Evolutionary conservation across 2,329 filamentous ascomycete genomes (phyloP).

Genomic region (Talaromyces sp.): DNA sequence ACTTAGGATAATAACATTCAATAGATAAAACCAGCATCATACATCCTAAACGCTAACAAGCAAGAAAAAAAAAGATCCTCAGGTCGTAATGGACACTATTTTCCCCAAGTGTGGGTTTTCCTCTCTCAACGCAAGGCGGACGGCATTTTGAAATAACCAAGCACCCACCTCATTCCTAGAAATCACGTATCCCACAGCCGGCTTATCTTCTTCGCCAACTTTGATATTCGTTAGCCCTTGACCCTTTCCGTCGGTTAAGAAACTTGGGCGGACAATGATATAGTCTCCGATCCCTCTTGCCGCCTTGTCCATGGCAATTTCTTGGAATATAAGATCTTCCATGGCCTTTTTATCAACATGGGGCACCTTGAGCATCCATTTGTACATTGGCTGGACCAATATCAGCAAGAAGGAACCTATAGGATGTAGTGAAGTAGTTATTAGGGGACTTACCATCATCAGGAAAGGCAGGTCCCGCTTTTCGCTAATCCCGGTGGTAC

Average conservation of each 20-base stretch:
- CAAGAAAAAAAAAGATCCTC: neutral
- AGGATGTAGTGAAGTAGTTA: no score
- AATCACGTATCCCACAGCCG: conserved; percentile 24
- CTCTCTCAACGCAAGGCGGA: conserved; percentile 7
- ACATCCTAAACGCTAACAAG: neutral
- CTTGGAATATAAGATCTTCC: conserved; percentile 11
- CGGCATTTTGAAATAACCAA: conserved; percentile 24
- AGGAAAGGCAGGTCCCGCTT: conserved; percentile 26
- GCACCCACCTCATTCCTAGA: conserved; percentile 24
- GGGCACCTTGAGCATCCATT: conserved; percentile 21
- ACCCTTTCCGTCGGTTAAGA: conserved; percentile 21
- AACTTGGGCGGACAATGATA: conserved; percentile 21
- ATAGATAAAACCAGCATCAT: neutral
- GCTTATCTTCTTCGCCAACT: conserved; percentile 20
- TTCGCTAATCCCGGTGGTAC: conserved; percentile 28
- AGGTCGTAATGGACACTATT: neutral
- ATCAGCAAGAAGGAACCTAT: no score
- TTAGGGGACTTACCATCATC: conserved; percentile 15
- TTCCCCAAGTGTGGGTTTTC: neutral
- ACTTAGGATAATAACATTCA: no score
- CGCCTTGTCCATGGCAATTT: conserved; percentile 2
- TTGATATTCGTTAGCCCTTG: conserved; percentile 17
- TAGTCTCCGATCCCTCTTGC: conserved; percentile 16
- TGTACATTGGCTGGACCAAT: conserved; percentile 10
- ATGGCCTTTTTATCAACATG: conserved; percentile 19